phyloP scores from a whole-genome alignment of 1,284 basidiomycete genomes.

The Irpex rosettiformis region DNA sequence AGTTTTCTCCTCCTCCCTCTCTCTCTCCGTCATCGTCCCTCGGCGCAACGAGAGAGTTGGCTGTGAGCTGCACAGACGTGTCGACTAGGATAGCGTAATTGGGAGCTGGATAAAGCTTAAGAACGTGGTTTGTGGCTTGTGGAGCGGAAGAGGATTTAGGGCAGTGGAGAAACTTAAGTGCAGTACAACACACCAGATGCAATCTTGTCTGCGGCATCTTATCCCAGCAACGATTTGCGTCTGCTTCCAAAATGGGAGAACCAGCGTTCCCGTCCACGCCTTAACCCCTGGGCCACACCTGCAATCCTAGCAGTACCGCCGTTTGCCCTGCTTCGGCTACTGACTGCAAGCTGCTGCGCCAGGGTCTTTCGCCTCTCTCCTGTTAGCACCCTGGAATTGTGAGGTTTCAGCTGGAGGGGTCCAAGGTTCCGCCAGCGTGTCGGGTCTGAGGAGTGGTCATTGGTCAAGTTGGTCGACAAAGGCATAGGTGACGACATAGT shows the following conservation, averaged over 20 bases:
- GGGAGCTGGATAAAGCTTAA: neutral
- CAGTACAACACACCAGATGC: neutral
- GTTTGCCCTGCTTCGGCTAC: too few relatives aligned
- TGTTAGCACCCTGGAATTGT: neutral
- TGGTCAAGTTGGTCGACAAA: neutral
- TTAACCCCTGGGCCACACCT: neutral
- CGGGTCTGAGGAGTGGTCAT: neutral
- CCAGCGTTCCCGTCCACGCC: neutral
- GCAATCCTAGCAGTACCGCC: too few relatives aligned
- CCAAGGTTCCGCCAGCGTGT: neutral
- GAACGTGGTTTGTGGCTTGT: slow-evolving; percentile 5
- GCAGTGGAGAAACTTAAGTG: neutral
- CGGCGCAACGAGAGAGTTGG: too few relatives aligned
- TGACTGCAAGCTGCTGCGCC: neutral
- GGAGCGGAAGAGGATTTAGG: slow-evolving; percentile 5
- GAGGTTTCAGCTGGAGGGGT: neutral
- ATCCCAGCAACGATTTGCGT: neutral
- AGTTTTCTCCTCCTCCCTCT: neutral
- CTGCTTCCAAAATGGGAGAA: neutral
- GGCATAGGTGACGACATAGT: slow-evolving; percentile 6
- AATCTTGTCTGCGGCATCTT: neutral
- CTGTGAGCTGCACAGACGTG: too few relatives aligned
- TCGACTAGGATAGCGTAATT: too few relatives aligned
- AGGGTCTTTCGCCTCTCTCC: neutral
- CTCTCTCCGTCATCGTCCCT: neutral